Percentiles rank a stretch among this genome's conserved stretches.
Conservation (phyloP, 108 stramenopile genomes). For the Cyclotella atomus region DNA sequence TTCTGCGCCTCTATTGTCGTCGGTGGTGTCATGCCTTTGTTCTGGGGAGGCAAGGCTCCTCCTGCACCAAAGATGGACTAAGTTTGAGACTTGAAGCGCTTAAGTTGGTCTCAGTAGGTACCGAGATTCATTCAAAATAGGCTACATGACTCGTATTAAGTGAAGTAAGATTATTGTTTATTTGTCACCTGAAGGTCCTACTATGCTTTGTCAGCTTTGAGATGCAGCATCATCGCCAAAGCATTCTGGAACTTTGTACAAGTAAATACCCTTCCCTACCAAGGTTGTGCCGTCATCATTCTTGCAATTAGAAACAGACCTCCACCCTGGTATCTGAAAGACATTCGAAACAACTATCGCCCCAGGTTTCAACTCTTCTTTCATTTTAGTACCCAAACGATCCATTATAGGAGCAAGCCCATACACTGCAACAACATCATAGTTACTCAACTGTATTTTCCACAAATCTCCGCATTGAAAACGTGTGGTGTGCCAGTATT, state of each 20-base stretch:
- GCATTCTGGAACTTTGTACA: constrained; percentile 39
- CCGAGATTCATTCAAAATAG: no score
- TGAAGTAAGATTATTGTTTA: no score
- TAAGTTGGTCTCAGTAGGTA: no score
- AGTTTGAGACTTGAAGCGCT: no score
- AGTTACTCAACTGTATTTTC: constrained; percentile 49
- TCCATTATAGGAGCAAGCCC: constrained; percentile 70
- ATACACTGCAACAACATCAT: constrained; percentile 68
- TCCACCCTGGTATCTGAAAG: constrained; percentile 69
- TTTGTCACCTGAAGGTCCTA: no score
- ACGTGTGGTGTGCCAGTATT: constrained; percentile 53
- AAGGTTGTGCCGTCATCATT: background rate
- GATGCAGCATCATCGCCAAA: constrained; percentile 20
- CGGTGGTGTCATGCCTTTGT: constrained; percentile 4
- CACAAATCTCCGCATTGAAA: constrained; percentile 60
- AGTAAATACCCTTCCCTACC: constrained; percentile 24
- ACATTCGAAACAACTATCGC: constrained; percentile 66
- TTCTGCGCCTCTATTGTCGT: constrained; percentile 33
- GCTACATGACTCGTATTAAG: no score
- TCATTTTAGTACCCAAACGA: constrained; percentile 54
- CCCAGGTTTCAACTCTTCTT: constrained; percentile 57
- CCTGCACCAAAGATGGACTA: constrained; percentile 3
- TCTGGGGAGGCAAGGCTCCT: constrained; percentile 14
- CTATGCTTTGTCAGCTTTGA: no score
- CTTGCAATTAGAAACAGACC: background rate